phyloP scores from a whole-genome alignment of 2,329 filamentous ascomycete species.

The Sordariomycetes sp. region DNA sequence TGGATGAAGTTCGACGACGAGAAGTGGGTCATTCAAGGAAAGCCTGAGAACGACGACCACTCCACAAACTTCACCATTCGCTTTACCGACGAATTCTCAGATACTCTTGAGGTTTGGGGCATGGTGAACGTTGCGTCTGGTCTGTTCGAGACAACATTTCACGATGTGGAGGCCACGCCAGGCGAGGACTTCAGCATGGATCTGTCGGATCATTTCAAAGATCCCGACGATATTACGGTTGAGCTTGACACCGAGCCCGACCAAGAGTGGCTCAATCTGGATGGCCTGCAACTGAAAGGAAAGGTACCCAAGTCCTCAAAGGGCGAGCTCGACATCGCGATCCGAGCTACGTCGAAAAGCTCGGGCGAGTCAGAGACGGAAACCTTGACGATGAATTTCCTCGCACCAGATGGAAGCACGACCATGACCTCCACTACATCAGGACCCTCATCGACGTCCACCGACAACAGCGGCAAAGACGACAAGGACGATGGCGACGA shows the following conservation, averaged over 20 bases:
- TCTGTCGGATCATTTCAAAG: constrained; percentile 29
- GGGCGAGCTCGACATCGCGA: constrained; percentile 19
- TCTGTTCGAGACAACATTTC: constrained; percentile 29
- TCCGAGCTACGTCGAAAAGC: constrained; percentile 22
- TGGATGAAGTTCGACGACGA: constrained; percentile 62
- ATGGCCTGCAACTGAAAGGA: constrained; percentile 29
- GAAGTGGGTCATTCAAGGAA: constrained; percentile 57
- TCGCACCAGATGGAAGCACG: constrained; percentile 14
- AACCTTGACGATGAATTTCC: constrained; percentile 24
- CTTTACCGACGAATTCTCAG: constrained; percentile 49
- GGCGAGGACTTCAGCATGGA: constrained; percentile 33
- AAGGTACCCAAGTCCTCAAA: constrained; percentile 24
- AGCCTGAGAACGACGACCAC: constrained; percentile 45
- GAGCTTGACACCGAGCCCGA: constrained; percentile 23
- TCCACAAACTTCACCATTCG: constrained; percentile 55
- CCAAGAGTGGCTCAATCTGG: constrained; percentile 32
- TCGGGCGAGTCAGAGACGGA: constrained; percentile 25
- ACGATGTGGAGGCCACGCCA: constrained; percentile 27
- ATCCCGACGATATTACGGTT: constrained; percentile 27
- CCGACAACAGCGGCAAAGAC: constrained; percentile 6
- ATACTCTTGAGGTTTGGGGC: constrained; percentile 48
- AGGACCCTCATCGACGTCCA: constrained; percentile 12
- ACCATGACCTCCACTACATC: constrained; percentile 11
- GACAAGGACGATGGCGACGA: constrained; percentile 5
- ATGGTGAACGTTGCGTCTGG: constrained; percentile 23